Conservation (phyloP, 108 stramenopile genomes). For the Cyclotella baltica region DNA sequence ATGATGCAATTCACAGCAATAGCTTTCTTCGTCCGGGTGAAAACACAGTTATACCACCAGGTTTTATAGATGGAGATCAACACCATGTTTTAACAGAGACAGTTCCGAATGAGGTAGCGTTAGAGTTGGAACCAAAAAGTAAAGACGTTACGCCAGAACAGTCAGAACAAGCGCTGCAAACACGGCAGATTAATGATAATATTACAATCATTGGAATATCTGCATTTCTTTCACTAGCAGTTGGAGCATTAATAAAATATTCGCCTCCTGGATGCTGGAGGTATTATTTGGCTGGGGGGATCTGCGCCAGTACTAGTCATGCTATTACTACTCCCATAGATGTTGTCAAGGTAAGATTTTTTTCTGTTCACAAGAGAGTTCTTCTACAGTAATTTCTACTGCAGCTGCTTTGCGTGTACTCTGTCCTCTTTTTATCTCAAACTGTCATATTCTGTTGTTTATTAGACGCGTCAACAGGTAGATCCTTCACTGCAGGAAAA, state of each 20-base stretch:
- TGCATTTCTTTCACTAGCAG: not conserved
- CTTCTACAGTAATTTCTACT: no score
- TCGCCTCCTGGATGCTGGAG: slow-evolving; percentile 46
- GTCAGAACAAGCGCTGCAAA: not conserved
- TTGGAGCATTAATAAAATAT: slow-evolving; percentile 1
- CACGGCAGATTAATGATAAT: not conserved
- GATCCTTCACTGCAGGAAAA: slow-evolving; percentile 54
- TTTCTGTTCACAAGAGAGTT: not conserved
- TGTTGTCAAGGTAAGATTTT: slow-evolving; percentile 76
- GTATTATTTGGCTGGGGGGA: slow-evolving; percentile 80
- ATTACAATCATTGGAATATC: not conserved
- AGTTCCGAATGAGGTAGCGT: not conserved
- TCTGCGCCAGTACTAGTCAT: slow-evolving; percentile 81
- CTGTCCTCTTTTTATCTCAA: not conserved
- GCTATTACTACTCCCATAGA: slow-evolving; percentile 81
- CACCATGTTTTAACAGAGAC: not conserved
- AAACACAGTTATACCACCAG: not conserved
- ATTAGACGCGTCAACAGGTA: slow-evolving; percentile 78
- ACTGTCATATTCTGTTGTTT: not conserved
- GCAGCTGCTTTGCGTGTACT: not conserved
- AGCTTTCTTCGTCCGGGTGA: not conserved
- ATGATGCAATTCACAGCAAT: not conserved
- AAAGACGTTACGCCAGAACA: not conserved
- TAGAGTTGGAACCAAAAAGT: not conserved
- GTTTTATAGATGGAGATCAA: not conserved